Evolutionary conservation across 306 rosid species (phyloP), one percentile per base, ranked within the genome.

Genomic region (Crataegus laevigata): DNA sequence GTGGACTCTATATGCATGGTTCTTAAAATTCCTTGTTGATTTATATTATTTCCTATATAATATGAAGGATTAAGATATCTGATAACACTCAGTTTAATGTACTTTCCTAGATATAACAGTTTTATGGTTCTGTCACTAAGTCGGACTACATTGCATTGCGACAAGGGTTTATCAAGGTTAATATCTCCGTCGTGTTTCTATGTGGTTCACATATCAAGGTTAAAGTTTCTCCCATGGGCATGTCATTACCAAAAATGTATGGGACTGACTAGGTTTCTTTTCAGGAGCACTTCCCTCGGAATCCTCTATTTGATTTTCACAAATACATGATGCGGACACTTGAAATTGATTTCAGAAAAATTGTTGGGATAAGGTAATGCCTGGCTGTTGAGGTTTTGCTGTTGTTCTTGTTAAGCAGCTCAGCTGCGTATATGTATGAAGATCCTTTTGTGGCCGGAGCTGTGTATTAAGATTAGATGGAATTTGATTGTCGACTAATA

Each of bases 331-430:
- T 66, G 71, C 58, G 77, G 73, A 91, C 91, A 34, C 97, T 93
- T 57, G 96, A 90, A 82, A 8, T 75, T 78, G 97, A 91, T 80
- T 94, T 94, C 84, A 87, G 42, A 75, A 88, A 74, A 83, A 84
- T 94, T 73, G 88, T 94, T 36, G 93, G 97, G 73, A 94, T 94
- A 77, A 94, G 96, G 97, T 91, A 68, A 82, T 57, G 67, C 51
- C 45, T 69, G 64, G 65, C 65, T 51, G 55, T 74, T 19, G 65
- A 21, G 3, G 51, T 19, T 64, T 29, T 71, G 61, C 5, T 38
- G 11, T 38, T 38, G 43, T 57, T 57, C 15, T 57, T 57, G 5
- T 9, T 22, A 5, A 11, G 2, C 22, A 57, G 24, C 24, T 69
- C 11, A 28, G 40, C 69, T 65, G 25, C 12, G 42, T 29, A 8